A percentile compares a stretch with the other conserved stretches of the same genome.
Evolutionary conservation across 495 filamentous ascomycete genomes (phyloP).

Genomic region (Talaromyces wortmannii): DNA sequence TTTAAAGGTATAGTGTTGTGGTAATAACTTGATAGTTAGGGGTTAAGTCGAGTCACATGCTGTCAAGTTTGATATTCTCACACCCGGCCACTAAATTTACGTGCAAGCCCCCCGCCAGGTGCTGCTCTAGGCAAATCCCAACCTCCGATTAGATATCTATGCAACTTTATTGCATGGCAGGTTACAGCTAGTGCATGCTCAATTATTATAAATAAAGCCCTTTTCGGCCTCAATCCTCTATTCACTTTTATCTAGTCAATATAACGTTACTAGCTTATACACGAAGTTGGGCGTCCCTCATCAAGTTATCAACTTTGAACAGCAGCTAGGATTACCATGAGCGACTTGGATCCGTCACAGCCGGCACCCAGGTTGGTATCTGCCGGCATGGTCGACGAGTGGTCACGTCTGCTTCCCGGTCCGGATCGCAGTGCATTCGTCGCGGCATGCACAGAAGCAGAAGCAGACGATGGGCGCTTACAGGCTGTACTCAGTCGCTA

Average conservation of each 20-base stretch:
- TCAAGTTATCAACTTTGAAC: background rate
- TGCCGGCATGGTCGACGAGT: background rate
- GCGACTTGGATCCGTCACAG: background rate
- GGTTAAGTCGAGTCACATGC: background rate
- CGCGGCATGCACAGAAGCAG: background rate
- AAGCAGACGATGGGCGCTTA: background rate
- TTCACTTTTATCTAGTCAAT: background rate
- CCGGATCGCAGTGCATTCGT: background rate
- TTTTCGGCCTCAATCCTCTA: background rate
- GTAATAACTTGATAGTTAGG: background rate
- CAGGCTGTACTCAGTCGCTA: conserved; percentile 1
- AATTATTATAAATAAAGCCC: background rate
- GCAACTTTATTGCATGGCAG: background rate
- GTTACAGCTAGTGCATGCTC: background rate
- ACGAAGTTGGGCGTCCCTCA: background rate
- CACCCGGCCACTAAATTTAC: background rate
- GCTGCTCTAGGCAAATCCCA: background rate
- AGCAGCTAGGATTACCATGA: background rate
- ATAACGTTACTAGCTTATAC: background rate
- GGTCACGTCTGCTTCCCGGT: background rate
- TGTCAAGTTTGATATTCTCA: background rate
- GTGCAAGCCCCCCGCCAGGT: background rate
- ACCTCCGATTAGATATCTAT: background rate
- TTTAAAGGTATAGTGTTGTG: background rate
- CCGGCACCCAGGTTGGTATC: background rate